A percentile compares a stretch with the other conserved stretches of the same genome.
Evolutionary conservation across 2,329 filamentous ascomycete species (phyloP).

Genomic region (Calonectria leucothoes): DNA sequence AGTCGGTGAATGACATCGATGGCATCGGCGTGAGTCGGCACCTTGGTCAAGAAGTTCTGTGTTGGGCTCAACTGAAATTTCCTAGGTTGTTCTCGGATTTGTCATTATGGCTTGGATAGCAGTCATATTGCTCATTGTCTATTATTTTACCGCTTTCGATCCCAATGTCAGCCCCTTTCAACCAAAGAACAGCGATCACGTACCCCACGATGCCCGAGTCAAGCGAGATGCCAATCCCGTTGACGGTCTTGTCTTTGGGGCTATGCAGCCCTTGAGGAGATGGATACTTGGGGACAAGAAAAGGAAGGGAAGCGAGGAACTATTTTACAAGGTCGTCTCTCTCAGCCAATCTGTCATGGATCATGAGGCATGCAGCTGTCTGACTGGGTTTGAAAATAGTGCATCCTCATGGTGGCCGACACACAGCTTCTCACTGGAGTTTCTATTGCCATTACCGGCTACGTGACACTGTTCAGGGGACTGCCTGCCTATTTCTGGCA

Average conservation of each 20-base stretch:
- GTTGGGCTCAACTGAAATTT: background rate
- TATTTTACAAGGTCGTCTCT: background rate
- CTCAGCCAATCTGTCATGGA: too few relatives aligned
- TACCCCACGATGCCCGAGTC: background rate
- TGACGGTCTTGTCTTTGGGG: background rate
- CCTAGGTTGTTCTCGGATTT: background rate
- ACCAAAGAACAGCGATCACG: background rate
- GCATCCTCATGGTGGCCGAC: background rate
- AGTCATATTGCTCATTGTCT: background rate
- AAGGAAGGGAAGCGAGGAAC: background rate
- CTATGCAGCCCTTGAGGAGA: background rate
- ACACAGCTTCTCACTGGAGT: background rate
- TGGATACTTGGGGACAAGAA: background rate
- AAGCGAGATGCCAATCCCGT: background rate
- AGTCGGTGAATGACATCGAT: background rate
- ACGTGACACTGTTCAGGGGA: background rate
- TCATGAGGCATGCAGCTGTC: background rate
- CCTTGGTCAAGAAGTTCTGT: background rate
- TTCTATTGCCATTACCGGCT: background rate
- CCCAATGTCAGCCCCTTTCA: background rate
- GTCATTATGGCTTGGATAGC: background rate
- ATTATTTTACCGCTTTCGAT: background rate
- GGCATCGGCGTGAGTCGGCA: background rate
- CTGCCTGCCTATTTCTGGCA: background rate
- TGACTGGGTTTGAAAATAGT: background rate